These are phyloP conservation scores for Geranomyces variabilis DNA, from an alignment of 192 early-diverging fungal species.

Conservation along the genomic window DNA sequence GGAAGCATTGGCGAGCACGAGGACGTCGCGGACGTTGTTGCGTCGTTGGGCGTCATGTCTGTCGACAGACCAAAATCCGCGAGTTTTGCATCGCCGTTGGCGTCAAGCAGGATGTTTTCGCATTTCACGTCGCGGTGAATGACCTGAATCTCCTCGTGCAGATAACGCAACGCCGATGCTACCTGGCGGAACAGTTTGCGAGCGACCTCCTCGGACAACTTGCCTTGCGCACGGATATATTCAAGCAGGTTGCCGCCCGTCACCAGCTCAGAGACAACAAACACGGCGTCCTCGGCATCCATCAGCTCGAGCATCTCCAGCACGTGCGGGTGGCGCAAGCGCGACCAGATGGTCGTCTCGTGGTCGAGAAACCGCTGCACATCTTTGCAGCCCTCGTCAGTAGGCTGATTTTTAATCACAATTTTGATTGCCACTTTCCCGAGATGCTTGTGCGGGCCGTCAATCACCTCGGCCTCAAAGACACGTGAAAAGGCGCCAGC, in stretches of 20 bases:
- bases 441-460: constrained; percentile 34
- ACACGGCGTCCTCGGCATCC: constrained; percentile 67
- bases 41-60: constrained; percentile 26
- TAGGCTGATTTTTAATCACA: constrained; percentile 54
- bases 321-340: constrained; percentile 70
- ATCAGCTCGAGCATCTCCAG: constrained; percentile 66
- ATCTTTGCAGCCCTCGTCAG: constrained; percentile 23
- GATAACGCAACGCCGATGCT: constrained; percentile 71
- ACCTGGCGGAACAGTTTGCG: constrained; percentile 73
- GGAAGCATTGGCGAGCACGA: constrained; percentile 2
- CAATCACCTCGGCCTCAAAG: constrained; percentile 63
- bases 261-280: constrained; percentile 74
- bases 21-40: not conserved
- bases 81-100: constrained; percentile 60
- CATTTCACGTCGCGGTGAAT: constrained; percentile 91
- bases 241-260: constrained; percentile 66
- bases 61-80: constrained; percentile 86
- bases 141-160: constrained; percentile 74
- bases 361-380: constrained; percentile 59
- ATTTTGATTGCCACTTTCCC: constrained; percentile 72
- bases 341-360: constrained; percentile 71
- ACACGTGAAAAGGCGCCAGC: constrained; percentile 78
- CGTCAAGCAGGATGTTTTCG: constrained; percentile 80
- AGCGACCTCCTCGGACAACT: constrained; percentile 55
- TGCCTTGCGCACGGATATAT: constrained; percentile 47